Base-by-base conservation (phyloP, 495 filamentous ascomycete genomes). In the Chlorociboria aeruginascens region DNA sequence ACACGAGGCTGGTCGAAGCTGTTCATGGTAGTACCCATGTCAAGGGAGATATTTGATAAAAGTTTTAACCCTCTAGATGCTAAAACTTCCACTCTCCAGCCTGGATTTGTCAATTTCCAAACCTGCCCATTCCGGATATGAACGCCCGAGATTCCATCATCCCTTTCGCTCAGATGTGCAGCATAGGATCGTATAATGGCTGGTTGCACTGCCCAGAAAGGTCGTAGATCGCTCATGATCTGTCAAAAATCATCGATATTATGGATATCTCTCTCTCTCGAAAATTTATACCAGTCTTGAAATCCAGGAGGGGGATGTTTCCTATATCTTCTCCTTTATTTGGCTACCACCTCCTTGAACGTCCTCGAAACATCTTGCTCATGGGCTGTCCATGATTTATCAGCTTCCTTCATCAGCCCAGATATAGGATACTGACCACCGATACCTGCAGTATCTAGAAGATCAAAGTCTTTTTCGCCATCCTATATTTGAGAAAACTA, bases 1-100 rank as follows among this genome's bases (percentile, higher is more conserved):
- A 85, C 58, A 41, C 81, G 66, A 37, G 82, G 82, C 53, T 85
- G 79, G 55, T 86, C 82, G 63, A 81, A 70, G 3, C 69, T 65
- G 53, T 86, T 85, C 58, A 84, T 71, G 7, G 81, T 78, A 43
- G 85, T 70, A 54, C 83, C 81, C 77, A 86, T 81, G 58, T 86
- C 79, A 32, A 82, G 82, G 16, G 85, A 57, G 52, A 76, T 63
- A 4, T 77, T 72, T 59, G 79, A 74, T 66, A 82, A 85, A 57
- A 69, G 73, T 32, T 69, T 63, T 11, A 59, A 34, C 56, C 53
- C 50, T 36, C 41, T 56, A 4, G 20, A 25, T 49, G 72, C 75
- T 43, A 65, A 61, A 7, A 69, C 65, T 17, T 69, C 73, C 6
- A 74, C 71, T 47, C 78, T 69, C 34, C 77, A 70, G 40, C 77